Evolutionary conservation across 495 filamentous ascomycete species (phyloP).

Genomic region (Friedmanniomyces simplex): DNA sequence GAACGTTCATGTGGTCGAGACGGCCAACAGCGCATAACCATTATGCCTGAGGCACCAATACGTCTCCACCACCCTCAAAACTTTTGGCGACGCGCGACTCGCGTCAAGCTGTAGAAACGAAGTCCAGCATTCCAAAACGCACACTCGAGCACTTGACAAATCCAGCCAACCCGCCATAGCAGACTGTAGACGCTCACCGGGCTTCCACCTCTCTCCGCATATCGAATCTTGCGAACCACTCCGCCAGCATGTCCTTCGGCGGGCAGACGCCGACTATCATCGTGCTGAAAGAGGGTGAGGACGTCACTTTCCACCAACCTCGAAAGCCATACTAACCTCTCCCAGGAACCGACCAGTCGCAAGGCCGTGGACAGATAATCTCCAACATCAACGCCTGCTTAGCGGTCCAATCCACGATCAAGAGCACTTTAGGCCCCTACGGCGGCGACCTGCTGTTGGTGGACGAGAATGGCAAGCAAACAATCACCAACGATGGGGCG

Average conservation of each 20-base stretch:
- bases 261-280: slow-evolving; percentile 98
- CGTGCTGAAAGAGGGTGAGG: slow-evolving; percentile 90
- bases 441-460: slow-evolving; percentile 93
- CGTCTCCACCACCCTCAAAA: background rate
- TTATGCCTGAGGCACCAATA: background rate
- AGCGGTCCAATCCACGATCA: slow-evolving; percentile 92
- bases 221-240: too few species aligned
- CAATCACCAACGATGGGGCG: slow-evolving; percentile 97
- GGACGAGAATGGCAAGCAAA: slow-evolving; percentile 88
- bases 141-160: too few species aligned
- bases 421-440: slow-evolving; percentile 92
- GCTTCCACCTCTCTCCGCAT: background rate
- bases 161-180: too few species aligned
- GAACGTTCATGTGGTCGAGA: too few species aligned
- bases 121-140: too few species aligned
- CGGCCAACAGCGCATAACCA: too few species aligned
- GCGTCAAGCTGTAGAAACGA: too few species aligned
- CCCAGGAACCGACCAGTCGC: slow-evolving; percentile 87
- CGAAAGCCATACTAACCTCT: background rate
- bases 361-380: slow-evolving; percentile 93
- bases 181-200: too few species aligned
- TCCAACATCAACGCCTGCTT: slow-evolving; percentile 98
- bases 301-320: slow-evolving; percentile 10
- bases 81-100: too few species aligned
- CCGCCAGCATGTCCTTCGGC: slow-evolving; percentile 72